phyloP scores from a whole-genome alignment of 179 eudicot genomes.

The Beta lomatogona region DNA sequence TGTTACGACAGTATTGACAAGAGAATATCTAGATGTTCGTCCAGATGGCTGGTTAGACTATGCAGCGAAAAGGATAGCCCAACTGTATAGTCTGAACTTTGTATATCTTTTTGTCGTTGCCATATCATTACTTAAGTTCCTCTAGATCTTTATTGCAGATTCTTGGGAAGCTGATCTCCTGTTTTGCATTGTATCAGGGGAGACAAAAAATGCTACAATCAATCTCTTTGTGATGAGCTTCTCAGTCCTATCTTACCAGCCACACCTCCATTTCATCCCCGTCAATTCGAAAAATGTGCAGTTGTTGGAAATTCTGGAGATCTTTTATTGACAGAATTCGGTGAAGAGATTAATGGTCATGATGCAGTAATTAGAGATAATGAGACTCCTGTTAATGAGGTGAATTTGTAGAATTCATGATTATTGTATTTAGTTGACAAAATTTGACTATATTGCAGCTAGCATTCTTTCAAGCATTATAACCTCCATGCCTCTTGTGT shows the following conservation, averaged over 20 bases:
- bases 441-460: too few species aligned
- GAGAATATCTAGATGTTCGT: constrained; percentile 92
- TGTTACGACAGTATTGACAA: constrained; percentile 93
- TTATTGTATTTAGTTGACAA: too few species aligned
- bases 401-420: constrained; percentile 18
- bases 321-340: constrained; percentile 81
- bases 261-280: constrained; percentile 86
- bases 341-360: constrained; percentile 87
- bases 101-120: neutral
- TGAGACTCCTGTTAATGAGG: constrained; percentile 95
- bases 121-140: neutral
- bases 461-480: too few species aligned
- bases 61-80: constrained; percentile 94
- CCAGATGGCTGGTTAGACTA: constrained; percentile 98
- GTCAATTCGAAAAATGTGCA: constrained; percentile 84
- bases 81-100: constrained; percentile 50
- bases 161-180: constrained; percentile 1
- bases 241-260: constrained; percentile 79
- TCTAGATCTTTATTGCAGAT: neutral
- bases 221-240: constrained; percentile 84
- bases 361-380: constrained; percentile 92
- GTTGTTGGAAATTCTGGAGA: constrained; percentile 99
- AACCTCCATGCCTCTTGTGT: too few species aligned
- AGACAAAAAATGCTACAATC: constrained; percentile 75
- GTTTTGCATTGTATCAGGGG: constrained; percentile 49